phyloP scores from a whole-genome alignment of 2,329 filamentous ascomycete genomes.

The Sporothrix variecibatus region DNA sequence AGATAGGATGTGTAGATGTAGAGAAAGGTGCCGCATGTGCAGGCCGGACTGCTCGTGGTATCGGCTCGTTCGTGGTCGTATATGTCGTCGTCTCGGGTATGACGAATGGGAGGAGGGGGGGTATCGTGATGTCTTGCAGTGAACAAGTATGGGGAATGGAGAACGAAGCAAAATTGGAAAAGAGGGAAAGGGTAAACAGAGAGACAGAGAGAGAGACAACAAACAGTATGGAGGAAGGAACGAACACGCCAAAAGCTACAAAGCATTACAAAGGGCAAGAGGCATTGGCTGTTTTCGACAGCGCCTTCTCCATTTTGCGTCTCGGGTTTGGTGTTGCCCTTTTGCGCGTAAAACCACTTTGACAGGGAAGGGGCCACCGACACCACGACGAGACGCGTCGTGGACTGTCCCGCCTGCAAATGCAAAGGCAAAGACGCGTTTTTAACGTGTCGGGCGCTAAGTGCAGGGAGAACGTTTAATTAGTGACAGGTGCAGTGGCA shows the following conservation, averaged over 20 bases:
- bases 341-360: neutral
- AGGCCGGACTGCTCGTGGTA: neutral
- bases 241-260: neutral
- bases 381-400: slow-evolving; percentile 27
- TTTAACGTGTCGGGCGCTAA: slow-evolving; percentile 24
- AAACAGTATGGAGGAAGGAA: neutral
- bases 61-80: slow-evolving; percentile 16
- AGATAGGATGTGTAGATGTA: neutral
- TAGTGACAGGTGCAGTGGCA: neutral
- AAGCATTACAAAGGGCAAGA: slow-evolving; percentile 14
- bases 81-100: slow-evolving; percentile 13
- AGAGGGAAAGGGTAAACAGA: neutral
- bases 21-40: neutral
- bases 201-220: neutral
- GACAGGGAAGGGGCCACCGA: slow-evolving; percentile 5
- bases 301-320: slow-evolving; percentile 26
- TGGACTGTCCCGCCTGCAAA: neutral
- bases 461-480: neutral
- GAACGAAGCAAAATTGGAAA: neutral
- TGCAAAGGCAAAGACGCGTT: slow-evolving; percentile 27
- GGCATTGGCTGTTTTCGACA: slow-evolving; percentile 19
- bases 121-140: slow-evolving; percentile 24
- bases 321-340: no score
- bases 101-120: neutral
- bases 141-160: neutral